These are phyloP conservation scores for Lenzites betulinus DNA, from an alignment of 768 basidiomycete species.

Conservation along the genomic window DNA sequence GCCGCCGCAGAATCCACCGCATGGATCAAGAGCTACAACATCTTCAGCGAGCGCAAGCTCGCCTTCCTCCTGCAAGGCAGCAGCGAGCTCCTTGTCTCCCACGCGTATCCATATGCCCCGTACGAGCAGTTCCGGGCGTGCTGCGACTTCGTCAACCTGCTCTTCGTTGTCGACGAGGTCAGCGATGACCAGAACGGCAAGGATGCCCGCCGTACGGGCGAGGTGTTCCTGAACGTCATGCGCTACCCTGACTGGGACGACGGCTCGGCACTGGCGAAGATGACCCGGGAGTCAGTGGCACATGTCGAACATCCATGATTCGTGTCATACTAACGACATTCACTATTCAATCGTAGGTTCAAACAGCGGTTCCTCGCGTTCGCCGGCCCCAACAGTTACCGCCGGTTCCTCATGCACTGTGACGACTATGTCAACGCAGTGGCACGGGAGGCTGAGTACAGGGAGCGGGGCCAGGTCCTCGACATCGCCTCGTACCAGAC, in stretches of 20 bases:
- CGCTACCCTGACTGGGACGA: conserved; percentile 57
- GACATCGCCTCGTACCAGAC: conserved; percentile 53
- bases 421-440: conserved; percentile 62
- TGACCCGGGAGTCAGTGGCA: conserved; percentile 61
- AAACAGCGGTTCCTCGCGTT: conserved; percentile 48
- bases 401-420: conserved; percentile 57
- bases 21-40: conserved; percentile 65
- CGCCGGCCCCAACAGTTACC: conserved; percentile 48
- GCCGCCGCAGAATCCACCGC: conserved; percentile 61
- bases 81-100: conserved; percentile 65
- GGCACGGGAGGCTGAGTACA: conserved; percentile 61
- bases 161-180: conserved; percentile 69
- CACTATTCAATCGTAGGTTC: conserved; percentile 44
- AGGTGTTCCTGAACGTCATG: conserved; percentile 59
- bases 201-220: conserved; percentile 57
- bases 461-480: conserved; percentile 59
- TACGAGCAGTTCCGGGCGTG: conserved; percentile 61
- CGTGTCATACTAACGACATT: conserved; percentile 2
- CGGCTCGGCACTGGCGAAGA: conserved; percentile 55
- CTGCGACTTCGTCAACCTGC: conserved; percentile 57
- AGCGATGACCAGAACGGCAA: conserved; percentile 66
- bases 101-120: conserved; percentile 62
- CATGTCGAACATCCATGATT: not conserved
- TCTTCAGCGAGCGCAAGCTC: conserved; percentile 63
- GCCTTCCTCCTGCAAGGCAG: conserved; percentile 64